phyloP scores from a whole-genome alignment of 768 basidiomycete genomes.

The Amanita phalloides region DNA sequence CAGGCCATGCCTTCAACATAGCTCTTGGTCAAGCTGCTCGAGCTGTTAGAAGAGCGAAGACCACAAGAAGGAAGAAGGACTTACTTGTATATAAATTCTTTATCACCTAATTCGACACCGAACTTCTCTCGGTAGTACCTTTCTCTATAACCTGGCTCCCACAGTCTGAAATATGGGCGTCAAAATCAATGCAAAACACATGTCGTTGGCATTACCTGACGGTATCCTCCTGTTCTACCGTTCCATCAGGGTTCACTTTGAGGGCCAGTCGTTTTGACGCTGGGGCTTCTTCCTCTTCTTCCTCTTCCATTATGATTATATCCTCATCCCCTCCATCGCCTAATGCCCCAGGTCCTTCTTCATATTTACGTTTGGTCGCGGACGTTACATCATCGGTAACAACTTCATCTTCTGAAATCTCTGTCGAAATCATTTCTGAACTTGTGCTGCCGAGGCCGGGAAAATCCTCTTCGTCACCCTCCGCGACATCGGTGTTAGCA shows the following conservation, averaged over 20 bases:
- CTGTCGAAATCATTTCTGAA: conserved; percentile 1
- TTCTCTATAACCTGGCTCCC: conserved; percentile 93
- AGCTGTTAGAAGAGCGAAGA: neutral
- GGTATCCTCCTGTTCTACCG: conserved; percentile 88
- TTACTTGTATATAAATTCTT: conserved; percentile 63
- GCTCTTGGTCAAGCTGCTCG: conserved; percentile 55
- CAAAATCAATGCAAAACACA: neutral
- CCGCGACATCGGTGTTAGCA: neutral
- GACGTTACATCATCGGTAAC: conserved; percentile 8
- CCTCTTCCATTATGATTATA: conserved; percentile 37
- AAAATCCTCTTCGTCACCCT: conserved; percentile 20
- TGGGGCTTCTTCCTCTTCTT: conserved; percentile 41
- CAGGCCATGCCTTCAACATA: conserved; percentile 94
- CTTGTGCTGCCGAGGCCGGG: conserved; percentile 24
- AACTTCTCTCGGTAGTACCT: conserved; percentile 96
- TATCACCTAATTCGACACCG: conserved; percentile 59
- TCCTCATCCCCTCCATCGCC: conserved; percentile 33
- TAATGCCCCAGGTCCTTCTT: conserved; percentile 30
- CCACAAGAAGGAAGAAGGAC: conserved; percentile 14
- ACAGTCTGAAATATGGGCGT: conserved; percentile 46
- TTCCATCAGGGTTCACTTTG: conserved; percentile 84
- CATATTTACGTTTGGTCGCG: conserved; percentile 37
- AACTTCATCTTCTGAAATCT: conserved; percentile 13
- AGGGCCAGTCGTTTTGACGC: conserved; percentile 37
- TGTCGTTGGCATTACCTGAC: conserved; percentile 52